phyloP scores from a whole-genome alignment of 225 moss, liverwort and hornwort species.

The Physcomitrellopsis africana region DNA sequence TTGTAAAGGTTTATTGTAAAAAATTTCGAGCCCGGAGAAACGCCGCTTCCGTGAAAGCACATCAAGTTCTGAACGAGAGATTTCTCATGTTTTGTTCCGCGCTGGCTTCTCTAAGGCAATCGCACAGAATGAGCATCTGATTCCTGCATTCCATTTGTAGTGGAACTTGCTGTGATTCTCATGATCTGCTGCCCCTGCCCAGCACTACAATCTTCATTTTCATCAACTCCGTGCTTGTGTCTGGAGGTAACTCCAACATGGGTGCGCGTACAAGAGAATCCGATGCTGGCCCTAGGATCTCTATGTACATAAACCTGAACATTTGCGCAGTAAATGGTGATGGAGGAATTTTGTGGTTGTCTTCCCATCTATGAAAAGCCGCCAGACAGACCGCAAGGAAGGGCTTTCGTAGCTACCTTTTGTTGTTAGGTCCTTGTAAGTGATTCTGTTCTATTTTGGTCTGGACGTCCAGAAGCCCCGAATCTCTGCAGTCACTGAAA shows the following conservation, averaged over 20 bases:
- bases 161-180: conserved; percentile 31
- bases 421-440: neutral
- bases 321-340: conserved; percentile 27
- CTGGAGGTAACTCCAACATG: neutral
- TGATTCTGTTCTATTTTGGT: neutral
- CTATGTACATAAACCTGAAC: conserved; percentile 8
- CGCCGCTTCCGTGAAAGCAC: conserved; percentile 23
- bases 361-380: conserved; percentile 21
- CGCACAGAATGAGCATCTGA: conserved; percentile 22
- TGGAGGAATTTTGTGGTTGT: conserved; percentile 12
- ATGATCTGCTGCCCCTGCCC: neutral
- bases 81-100: conserved; percentile 20
- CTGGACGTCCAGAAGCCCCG: neutral
- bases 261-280: neutral
- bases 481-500: neutral
- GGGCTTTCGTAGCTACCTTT: conserved; percentile 1
- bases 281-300: conserved; percentile 4
- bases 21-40: neutral
- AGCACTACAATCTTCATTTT: neutral
- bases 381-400: conserved; percentile 22
- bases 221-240: neutral
- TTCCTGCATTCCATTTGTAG: conserved; percentile 30
- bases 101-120: conserved; percentile 7
- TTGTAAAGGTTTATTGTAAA: too few species aligned
- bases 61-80: conserved; percentile 17